These are phyloP conservation scores for Candida cerambycidarum DNA, from an alignment of 805 yeast species.

Conservation along the genomic window DNA sequence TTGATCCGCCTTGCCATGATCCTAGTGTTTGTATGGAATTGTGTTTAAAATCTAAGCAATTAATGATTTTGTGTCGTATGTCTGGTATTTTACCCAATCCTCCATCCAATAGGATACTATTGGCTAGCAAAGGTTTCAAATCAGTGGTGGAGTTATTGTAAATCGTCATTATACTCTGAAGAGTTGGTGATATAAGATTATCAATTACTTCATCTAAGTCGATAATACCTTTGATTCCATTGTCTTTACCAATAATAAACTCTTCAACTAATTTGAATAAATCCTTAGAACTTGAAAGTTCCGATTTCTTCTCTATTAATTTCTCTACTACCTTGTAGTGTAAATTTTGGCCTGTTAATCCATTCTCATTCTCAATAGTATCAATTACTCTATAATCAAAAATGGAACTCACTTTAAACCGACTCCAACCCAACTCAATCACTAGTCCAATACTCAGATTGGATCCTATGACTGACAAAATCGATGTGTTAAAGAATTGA, in stretches of 20 bases:
- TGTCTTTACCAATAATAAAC: slow-evolving; percentile 4
- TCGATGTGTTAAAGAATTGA: slow-evolving; percentile 20
- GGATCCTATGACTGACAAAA: slow-evolving; percentile 22
- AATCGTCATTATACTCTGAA: slow-evolving; percentile 4
- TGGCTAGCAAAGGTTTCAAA: slow-evolving; percentile 15
- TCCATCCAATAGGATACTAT: slow-evolving; percentile 26
- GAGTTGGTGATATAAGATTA: slow-evolving; percentile 4
- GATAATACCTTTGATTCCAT: slow-evolving; percentile 6
- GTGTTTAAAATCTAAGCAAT: slow-evolving; percentile 3
- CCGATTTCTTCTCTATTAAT: slow-evolving; percentile 11
- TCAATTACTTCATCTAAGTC: slow-evolving; percentile 5
- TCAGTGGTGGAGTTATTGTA: slow-evolving; percentile 18
- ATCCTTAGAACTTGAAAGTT: not conserved
- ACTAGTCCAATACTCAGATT: slow-evolving; percentile 26
- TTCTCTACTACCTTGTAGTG: slow-evolving; percentile 12
- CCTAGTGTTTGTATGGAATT: slow-evolving; percentile 19
- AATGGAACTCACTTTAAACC: slow-evolving; percentile 18
- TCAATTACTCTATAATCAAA: slow-evolving; percentile 24
- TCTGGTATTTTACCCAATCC: slow-evolving; percentile 25
- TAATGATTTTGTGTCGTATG: slow-evolving; percentile 18
- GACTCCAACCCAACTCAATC: slow-evolving; percentile 30
- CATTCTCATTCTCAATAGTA: slow-evolving; percentile 4
- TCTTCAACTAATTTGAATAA: slow-evolving; percentile 3
- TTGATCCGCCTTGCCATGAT: slow-evolving; percentile 33
- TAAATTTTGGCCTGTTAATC: slow-evolving; percentile 13